phyloP scores from a whole-genome alignment of 1,139 yeast species.

The Pichia norvegensis region DNA sequence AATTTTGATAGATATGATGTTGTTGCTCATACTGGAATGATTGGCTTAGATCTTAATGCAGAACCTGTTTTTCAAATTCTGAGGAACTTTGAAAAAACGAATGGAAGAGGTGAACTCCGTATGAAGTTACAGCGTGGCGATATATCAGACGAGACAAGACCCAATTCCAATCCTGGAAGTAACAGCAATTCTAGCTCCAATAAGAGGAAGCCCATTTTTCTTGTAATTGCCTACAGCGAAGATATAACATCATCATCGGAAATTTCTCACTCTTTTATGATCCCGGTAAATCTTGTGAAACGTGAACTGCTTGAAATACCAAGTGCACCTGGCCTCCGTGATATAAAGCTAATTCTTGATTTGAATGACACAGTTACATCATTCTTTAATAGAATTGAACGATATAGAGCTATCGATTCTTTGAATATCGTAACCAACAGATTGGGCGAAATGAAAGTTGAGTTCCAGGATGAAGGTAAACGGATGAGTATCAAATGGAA shows the following conservation, averaged over 20 bases:
- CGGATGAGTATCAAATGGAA: constrained; percentile 54
- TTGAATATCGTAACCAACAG: constrained; percentile 28
- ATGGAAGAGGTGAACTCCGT: constrained; percentile 40
- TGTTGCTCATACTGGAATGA: constrained; percentile 41
- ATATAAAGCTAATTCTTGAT: constrained; percentile 18
- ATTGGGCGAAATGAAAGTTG: constrained; percentile 37
- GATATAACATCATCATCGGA: constrained; percentile 29
- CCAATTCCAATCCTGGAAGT: constrained; percentile 38
- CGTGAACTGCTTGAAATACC: constrained; percentile 1
- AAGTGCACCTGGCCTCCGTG: constrained; percentile 4
- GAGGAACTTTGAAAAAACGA: constrained; percentile 45
- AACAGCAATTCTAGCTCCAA: constrained; percentile 11
- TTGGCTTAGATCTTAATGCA: constrained; percentile 48
- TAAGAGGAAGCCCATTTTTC: constrained; percentile 18
- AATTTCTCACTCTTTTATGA: constrained; percentile 50
- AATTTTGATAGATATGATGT: constrained; percentile 37
- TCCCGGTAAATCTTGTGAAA: constrained; percentile 42
- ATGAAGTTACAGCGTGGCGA: constrained; percentile 45
- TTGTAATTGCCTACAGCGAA: constrained; percentile 44
- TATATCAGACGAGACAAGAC: constrained; percentile 22
- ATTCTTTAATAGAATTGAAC: constrained; percentile 47
- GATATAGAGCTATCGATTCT: constrained; percentile 39
- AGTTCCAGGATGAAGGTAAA: constrained; percentile 48
- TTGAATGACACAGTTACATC: constrained; percentile 42
- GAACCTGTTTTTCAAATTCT: constrained; percentile 50